Percentiles rank a stretch among this genome's conserved stretches.
Evolutionary conservation across 225 moss, liverwort and hornwort genomes (phyloP).

Genomic region (Marchantia paleacea): DNA sequence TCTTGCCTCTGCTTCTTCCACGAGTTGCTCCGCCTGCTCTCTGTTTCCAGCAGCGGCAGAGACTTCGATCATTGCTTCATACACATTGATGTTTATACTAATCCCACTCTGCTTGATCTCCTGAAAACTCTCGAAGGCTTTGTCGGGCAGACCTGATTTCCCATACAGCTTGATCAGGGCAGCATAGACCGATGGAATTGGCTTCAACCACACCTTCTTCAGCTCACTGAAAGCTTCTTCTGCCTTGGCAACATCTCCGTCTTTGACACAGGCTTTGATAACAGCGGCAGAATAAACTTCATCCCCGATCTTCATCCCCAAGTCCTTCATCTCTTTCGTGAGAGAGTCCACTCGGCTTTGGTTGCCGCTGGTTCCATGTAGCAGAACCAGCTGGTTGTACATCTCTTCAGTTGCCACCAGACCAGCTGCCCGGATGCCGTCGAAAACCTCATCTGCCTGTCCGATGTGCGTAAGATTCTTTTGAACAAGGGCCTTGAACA

Average conservation of each 20-base stretch:
- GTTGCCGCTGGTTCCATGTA: conserved; percentile 68
- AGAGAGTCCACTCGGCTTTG: conserved; percentile 53
- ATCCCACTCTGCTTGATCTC: conserved; percentile 57
- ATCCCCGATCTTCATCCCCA: conserved; percentile 50
- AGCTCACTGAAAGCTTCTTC: conserved; percentile 64
- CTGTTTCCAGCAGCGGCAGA: conserved; percentile 45
- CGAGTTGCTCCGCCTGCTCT: conserved; percentile 51
- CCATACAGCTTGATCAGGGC: conserved; percentile 78
- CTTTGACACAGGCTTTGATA: conserved; percentile 60
- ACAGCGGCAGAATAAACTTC: conserved; percentile 60
- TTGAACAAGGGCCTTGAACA: conserved; percentile 63
- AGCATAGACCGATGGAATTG: conserved; percentile 59
- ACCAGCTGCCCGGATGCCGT: conserved; percentile 50
- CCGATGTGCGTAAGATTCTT: conserved; percentile 49
- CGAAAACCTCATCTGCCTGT: conserved; percentile 71
- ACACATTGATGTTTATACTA: conserved; percentile 49
- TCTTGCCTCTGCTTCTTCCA: conserved; percentile 58
- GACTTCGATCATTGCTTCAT: conserved; percentile 69
- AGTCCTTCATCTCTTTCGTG: conserved; percentile 62
- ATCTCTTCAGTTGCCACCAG: conserved; percentile 46
- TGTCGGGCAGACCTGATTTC: conserved; percentile 55
- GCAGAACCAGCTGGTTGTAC: conserved; percentile 61
- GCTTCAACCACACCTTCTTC: conserved; percentile 51
- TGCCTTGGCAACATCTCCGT: conserved; percentile 49
- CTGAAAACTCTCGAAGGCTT: conserved; percentile 53